Evolutionary conservation across 345 rosid species (phyloP), one percentile per base, ranked within the genome.

Genomic region (Syzygium oleosum): DNA sequence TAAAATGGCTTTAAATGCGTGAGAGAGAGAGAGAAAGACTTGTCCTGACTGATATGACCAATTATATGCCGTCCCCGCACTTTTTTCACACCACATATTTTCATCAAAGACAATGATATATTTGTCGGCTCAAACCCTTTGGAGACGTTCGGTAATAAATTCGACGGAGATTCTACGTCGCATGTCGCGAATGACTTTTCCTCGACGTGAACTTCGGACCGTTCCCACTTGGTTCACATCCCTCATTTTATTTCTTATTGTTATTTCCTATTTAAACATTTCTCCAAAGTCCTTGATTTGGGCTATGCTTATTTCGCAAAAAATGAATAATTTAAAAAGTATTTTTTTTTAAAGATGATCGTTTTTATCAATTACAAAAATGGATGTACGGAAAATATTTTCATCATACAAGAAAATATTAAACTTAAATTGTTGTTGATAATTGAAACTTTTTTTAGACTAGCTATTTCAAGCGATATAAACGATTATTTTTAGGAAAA

Each of bases 361-460:
- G 0, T 58, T 58, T 58, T 58, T 58, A 58, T 58, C 27, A 1
- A 25, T 58, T 58, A 25, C 29, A 25, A 58, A 25, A 58, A 58
- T 25, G 3, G 12, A 9, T 11, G 3, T 25, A 25, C 0, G 1
- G 27, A 58, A 58, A 25, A 0, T 25, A 11, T 58, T 58, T 25
- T 12, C 27, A 58, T 25, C 31, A 11, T 58, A 6, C 6, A 58
- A 11, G 11, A 25, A 52, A 58, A 73, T 5, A 34, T 73, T 9
- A 19, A 34, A 19, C 5, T 2, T 17, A 38, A 34, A 34, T 73
- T 73, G 0, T 38, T 73, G 0, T 19, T 13, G 14, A 73, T 10
- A 38, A 34, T 73, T 0, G 0, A 73, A 73, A 65, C 12, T 0
- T 34, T 17, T 73, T 73, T 0, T 73, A 38, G 80, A 38, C 0